Conservation (phyloP, 768 basidiomycete species). For the Tulasnella sp. region DNA sequence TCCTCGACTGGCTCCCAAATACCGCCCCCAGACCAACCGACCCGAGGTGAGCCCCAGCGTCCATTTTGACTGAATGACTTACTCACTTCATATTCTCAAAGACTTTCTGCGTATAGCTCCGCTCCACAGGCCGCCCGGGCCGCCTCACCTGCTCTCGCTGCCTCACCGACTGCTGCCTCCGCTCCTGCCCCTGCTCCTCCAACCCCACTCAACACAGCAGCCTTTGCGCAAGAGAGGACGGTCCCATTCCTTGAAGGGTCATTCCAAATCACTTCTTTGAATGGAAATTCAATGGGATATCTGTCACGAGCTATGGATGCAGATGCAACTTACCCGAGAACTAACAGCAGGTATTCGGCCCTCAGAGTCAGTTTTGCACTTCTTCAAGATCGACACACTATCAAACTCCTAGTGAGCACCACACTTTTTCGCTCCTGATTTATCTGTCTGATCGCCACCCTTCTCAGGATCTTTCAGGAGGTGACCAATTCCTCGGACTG, state of each 20-base stretch:
- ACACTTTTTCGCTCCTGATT: too few relatives aligned
- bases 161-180: background rate
- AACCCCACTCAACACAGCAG: background rate
- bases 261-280: background rate
- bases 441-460: background rate
- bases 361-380: background rate
- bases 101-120: background rate
- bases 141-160: background rate
- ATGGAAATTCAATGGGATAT: background rate
- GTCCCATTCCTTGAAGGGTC: background rate
- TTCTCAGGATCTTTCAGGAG: background rate
- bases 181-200: background rate
- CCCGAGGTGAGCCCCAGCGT: background rate
- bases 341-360: background rate
- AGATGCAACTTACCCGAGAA: background rate
- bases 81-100: background rate
- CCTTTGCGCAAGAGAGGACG: background rate
- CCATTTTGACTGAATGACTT: background rate
- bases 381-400: background rate
- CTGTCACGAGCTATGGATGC: background rate
- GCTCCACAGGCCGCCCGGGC: background rate
- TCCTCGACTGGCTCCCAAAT: background rate
- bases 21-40: background rate
- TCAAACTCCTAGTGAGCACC: background rate
- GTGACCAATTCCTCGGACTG: background rate